Percentiles rank a stretch among this genome's conserved stretches.
These are phyloP conservation scores for Rubus parviflorus DNA, from an alignment of 306 rosid genomes.

Conservation along the genomic window DNA sequence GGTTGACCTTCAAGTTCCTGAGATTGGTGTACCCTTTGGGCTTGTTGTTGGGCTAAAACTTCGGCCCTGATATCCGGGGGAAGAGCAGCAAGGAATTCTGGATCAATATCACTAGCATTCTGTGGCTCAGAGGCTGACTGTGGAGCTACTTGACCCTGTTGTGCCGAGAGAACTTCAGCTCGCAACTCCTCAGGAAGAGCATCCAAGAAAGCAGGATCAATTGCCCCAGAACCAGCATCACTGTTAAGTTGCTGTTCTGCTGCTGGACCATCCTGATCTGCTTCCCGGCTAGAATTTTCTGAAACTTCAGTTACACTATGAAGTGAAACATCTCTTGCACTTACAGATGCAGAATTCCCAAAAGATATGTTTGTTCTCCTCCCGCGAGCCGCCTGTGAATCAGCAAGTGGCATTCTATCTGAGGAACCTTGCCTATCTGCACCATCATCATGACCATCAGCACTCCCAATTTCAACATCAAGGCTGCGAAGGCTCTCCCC, in stretches of 20 bases:
- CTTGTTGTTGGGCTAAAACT: constrained; percentile 96
- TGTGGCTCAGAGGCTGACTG: constrained; percentile 72
- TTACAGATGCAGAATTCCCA: constrained; percentile 57
- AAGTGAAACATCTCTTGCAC: constrained; percentile 82
- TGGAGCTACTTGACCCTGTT: constrained; percentile 83
- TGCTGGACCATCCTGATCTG: constrained; percentile 71
- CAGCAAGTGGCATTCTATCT: constrained; percentile 65
- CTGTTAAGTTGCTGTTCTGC: constrained; percentile 69
- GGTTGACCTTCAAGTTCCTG: constrained; percentile 99
- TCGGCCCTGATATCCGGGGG: constrained; percentile 96
- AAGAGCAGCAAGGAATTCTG: constrained; percentile 99
- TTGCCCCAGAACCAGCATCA: constrained; percentile 81
- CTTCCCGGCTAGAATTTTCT: constrained; percentile 89
- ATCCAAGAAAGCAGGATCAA: constrained; percentile 94
- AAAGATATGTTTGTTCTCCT: constrained; percentile 65
- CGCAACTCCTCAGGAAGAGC: constrained; percentile 98
- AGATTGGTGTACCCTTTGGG: constrained; percentile 87
- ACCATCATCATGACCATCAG: constrained; percentile 95
- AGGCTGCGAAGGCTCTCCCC: constrained; percentile 98
- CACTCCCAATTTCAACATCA: constrained; percentile 98
- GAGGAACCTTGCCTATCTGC: constrained; percentile 83
- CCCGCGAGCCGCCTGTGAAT: constrained; percentile 70
- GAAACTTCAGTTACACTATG: constrained; percentile 93
- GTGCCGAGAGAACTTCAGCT: constrained; percentile 94
- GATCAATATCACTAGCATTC: constrained; percentile 84